phyloP scores from a whole-genome alignment of 1,139 yeast species.

The Pichia sorboxylosa region DNA sequence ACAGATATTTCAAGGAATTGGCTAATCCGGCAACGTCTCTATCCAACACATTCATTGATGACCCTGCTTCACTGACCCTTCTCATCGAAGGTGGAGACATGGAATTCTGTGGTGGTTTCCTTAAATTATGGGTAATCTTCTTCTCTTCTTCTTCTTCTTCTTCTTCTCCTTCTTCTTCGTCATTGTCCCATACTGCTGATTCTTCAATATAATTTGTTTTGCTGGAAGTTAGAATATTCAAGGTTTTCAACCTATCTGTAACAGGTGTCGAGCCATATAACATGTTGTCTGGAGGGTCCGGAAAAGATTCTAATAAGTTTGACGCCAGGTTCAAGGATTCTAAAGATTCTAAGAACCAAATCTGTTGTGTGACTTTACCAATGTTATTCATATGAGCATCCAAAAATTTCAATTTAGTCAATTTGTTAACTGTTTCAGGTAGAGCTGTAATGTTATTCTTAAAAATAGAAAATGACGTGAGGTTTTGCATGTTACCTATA shows the following conservation, averaged over 20 bases:
- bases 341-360: constrained; percentile 54
- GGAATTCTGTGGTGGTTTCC: constrained; percentile 2
- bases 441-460: constrained; percentile 65
- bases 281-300: constrained; percentile 35
- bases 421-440: constrained; percentile 57
- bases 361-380: constrained; percentile 53
- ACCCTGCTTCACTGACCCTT: constrained; percentile 17
- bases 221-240: background rate
- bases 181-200: background rate
- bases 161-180: background rate
- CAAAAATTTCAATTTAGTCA: constrained; percentile 50
- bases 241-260: background rate
- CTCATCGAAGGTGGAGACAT: constrained; percentile 4
- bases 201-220: background rate
- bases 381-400: constrained; percentile 85
- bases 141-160: constrained; percentile 2
- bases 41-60: constrained; percentile 3
- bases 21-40: constrained; percentile 27
- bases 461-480: constrained; percentile 58
- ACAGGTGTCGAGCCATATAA: constrained; percentile 3
- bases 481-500: constrained; percentile 44
- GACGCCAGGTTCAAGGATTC: constrained; percentile 66
- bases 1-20: constrained; percentile 43
- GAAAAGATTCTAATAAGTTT: constrained; percentile 58
- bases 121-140: constrained; percentile 6